Base-by-base conservation (phyloP, 2,329 filamentous ascomycete genomes). In the Trichoderma citrinoviride region DNA sequence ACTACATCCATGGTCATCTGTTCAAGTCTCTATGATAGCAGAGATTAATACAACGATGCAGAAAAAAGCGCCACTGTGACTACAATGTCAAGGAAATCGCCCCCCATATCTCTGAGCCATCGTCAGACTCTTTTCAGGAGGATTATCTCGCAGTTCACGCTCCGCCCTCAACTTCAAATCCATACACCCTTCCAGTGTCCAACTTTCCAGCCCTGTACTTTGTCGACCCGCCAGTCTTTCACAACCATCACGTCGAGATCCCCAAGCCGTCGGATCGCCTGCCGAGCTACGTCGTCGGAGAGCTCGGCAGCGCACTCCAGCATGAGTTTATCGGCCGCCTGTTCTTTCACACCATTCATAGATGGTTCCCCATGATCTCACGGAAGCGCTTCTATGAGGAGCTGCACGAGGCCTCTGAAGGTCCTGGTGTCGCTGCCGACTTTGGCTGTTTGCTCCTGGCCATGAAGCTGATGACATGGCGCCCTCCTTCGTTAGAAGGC, bases 401-500 rank as follows among this genome's bases (percentile, higher is more conserved):
- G 6, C 14, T 61, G 17, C 33, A 37, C 7, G n/a, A 27, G 12
- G 19, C 46, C 14, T 40, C 44, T 17, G 23, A 50, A 15, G 46
- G 23, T 19, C 10, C 8, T 12, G 17, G 21, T 4, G 23, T 29
- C 7, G 23, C 17, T 19, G 33, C 21, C 5, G 57, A 61, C 46
- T 61, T 61, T 46, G 57, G 46, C 0, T 52, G 29, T 15, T n/a
- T 61, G n/a, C n/a, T 61, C 15, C 5, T 61, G 14, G 21, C n/a
- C 57, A 61, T 61, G 46, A 61, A 50, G 7, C 17, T 61, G 12
- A 43, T 61, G 44, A 50, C 33, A 43, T 61, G 57, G 57, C 57
- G 47, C 4, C 57, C 57, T 15, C 17, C 46, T 27, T 56, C 54
- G n/a, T 27, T 44, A 25, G 44, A 49, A 61, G 46, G 37, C 7